Evolutionary conservation across 2,329 filamentous ascomycete species (phyloP).

Genomic region (Talaromyces albobiverticillius): DNA sequence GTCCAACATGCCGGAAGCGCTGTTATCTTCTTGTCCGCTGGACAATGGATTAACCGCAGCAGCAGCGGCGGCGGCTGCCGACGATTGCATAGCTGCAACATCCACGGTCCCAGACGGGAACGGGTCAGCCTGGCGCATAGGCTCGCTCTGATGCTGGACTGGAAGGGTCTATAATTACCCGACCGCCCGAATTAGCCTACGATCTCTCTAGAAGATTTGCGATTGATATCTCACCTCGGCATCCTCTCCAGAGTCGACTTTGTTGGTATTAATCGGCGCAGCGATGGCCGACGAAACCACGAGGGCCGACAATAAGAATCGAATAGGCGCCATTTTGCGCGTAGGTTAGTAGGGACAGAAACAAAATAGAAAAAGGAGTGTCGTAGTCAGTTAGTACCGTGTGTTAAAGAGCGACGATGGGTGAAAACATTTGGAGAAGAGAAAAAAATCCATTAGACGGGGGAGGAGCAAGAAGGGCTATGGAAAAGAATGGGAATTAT

Average conservation of each 20-base stretch:
- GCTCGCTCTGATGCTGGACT: slow-evolving; percentile 10
- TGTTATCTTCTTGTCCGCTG: not conserved
- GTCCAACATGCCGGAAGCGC: slow-evolving; percentile 1
- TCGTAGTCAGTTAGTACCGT: slow-evolving; percentile 5
- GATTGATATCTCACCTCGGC: not conserved
- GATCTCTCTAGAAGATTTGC: not conserved
- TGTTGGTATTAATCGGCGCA: slow-evolving; percentile 8
- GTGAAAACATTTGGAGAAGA: not conserved
- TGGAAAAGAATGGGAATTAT: slow-evolving; percentile 1
- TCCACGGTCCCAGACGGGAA: not conserved
- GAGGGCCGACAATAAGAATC: slow-evolving; percentile 8
- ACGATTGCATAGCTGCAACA: slow-evolving; percentile 7
- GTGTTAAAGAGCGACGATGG: slow-evolving; percentile 4
- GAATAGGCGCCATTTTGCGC: slow-evolving; percentile 13
- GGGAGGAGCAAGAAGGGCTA: too few species aligned
- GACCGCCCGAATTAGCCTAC: too few species aligned
- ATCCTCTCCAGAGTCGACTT: not conserved
- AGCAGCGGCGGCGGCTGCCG: slow-evolving; percentile 4
- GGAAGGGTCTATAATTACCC: not conserved
- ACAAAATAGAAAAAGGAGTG: slow-evolving; percentile 6
- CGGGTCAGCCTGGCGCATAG: slow-evolving; percentile 7
- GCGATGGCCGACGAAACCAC: slow-evolving; percentile 9
- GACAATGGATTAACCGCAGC: not conserved
- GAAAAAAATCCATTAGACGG: not conserved
- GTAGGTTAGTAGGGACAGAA: not conserved